Conservation (phyloP, 129 eudicot genomes). For the Pseudognaphalium luteoalbum region DNA sequence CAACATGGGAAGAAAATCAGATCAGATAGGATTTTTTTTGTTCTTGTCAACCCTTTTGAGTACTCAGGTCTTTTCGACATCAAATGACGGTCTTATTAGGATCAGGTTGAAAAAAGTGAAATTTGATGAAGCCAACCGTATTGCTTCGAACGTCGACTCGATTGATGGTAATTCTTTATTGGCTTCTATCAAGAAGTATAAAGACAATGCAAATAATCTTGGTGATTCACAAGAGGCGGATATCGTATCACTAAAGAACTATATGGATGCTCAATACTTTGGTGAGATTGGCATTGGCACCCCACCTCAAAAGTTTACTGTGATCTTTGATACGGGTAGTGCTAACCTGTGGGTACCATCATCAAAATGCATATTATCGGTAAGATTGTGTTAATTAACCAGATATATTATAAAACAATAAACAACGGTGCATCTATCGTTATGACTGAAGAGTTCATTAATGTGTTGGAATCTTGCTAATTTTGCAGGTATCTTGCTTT, state of each 20-base stretch:
- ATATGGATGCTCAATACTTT: constrained; percentile 52
- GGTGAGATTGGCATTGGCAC: constrained; percentile 47
- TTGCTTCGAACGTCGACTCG: constrained; percentile 40
- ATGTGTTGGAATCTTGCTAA: constrained; percentile 1
- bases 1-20: constrained; percentile 44
- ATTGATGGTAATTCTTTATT: constrained; percentile 33
- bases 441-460: neutral
- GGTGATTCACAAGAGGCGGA: constrained; percentile 42
- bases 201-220: constrained; percentile 17
- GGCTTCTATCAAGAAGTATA: constrained; percentile 34
- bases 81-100: constrained; percentile 54
- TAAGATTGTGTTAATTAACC: constrained; percentile 28
- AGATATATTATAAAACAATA: neutral
- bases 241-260: constrained; percentile 55
- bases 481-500: constrained; percentile 50
- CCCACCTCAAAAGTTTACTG: constrained; percentile 62
- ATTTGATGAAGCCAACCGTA: constrained; percentile 40
- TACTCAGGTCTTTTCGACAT: constrained; percentile 34
- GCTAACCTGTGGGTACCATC: constrained; percentile 76
- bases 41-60: constrained; percentile 39
- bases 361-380: constrained; percentile 57
- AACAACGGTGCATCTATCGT: neutral
- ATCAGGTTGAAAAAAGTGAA: constrained; percentile 48
- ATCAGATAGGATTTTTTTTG: constrained; percentile 24
- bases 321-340: constrained; percentile 70